These are phyloP conservation scores for Theileria orientalis DNA, from an alignment of 169 alveolate genomes.

Conservation along the genomic window DNA sequence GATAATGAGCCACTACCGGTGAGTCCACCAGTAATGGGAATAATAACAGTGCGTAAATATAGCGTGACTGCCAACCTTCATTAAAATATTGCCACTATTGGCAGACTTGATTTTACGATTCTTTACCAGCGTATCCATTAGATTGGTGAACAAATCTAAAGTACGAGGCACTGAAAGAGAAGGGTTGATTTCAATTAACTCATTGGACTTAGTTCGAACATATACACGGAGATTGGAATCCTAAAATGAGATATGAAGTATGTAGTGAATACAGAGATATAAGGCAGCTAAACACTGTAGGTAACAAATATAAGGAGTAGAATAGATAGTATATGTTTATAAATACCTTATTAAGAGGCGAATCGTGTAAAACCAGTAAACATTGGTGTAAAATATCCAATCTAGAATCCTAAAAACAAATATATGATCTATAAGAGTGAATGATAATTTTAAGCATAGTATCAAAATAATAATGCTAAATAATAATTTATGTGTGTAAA, in stretches of 20 bases:
- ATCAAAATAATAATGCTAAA: too few species aligned
- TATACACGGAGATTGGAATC: constrained; percentile 76
- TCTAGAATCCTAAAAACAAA: constrained; percentile 75
- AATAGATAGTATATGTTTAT: not conserved
- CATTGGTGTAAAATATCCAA: constrained; percentile 88
- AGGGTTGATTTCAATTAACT: constrained; percentile 83
- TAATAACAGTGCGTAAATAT: too few species aligned
- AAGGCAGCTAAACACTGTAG: not conserved
- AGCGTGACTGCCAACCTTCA: too few species aligned
- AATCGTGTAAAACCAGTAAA: constrained; percentile 79
- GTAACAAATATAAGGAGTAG: not conserved
- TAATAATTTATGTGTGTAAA: not conserved
- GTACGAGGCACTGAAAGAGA: constrained; percentile 84
- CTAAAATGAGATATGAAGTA: constrained; percentile 20
- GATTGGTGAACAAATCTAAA: constrained; percentile 75
- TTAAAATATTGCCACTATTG: constrained; percentile 71
- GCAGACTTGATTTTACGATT: constrained; percentile 79
- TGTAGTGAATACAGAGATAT: not conserved
- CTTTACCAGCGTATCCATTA: constrained; percentile 77
- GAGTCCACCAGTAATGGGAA: too few species aligned
- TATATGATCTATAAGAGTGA: constrained; percentile 1
- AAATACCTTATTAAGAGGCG: constrained; percentile 73
- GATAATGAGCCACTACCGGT: too few species aligned
- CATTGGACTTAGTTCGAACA: constrained; percentile 80
- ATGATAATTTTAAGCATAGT: not conserved